A percentile compares a stretch with the other conserved stretches of the same genome.
Evolutionary conservation across 768 basidiomycete genomes (phyloP).

Genomic region (Russula dissimulans): DNA sequence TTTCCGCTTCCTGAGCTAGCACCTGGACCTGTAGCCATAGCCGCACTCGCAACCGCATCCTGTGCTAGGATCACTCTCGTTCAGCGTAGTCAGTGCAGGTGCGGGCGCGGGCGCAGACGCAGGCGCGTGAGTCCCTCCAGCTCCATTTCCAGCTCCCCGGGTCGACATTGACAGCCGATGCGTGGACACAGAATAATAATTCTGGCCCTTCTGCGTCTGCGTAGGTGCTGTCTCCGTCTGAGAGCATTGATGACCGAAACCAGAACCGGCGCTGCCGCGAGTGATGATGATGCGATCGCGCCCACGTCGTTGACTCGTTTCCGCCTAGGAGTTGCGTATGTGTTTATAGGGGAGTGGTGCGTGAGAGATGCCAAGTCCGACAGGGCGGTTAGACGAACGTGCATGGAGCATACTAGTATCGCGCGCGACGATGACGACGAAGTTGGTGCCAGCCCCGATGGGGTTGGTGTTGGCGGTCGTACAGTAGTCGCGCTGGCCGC

Average conservation of each 20-base stretch:
- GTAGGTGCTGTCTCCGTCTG: not conserved
- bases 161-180: constrained; percentile 39
- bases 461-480: constrained; percentile 3
- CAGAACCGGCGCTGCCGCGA: not conserved
- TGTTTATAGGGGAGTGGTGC: not conserved
- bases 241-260: not conserved
- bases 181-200: constrained; percentile 44
- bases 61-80: constrained; percentile 28
- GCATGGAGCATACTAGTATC: constrained; percentile 46
- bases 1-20: not conserved
- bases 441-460: constrained; percentile 30
- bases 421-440: constrained; percentile 42
- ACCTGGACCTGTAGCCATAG: not conserved
- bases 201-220: constrained; percentile 25
- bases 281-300: not conserved
- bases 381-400: constrained; percentile 45
- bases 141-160: constrained; percentile 26
- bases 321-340: not conserved
- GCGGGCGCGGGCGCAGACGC: constrained; percentile 18
- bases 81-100: constrained; percentile 27
- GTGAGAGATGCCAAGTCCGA: not conserved
- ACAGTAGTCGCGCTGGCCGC: not conserved
- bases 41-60: too few relatives aligned
- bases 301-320: too few relatives aligned
- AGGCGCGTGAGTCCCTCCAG: constrained; percentile 12